These are phyloP conservation scores for Penicillium steckii DNA, from an alignment of 495 filamentous ascomycete species.

Conservation along the genomic window DNA sequence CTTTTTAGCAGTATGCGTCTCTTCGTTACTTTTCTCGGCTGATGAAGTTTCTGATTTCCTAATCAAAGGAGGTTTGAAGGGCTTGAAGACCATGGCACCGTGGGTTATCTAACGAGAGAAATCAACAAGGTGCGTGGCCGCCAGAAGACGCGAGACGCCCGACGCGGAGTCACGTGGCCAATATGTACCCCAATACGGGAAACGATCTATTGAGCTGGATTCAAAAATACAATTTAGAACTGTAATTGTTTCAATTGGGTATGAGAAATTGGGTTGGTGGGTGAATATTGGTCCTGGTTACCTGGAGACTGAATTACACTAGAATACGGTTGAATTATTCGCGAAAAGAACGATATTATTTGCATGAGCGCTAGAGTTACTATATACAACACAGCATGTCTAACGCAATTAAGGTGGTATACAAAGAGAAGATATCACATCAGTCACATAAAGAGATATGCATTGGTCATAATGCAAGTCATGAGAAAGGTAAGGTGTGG, in stretches of 20 bases:
- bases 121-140: not conserved
- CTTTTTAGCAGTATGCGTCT: conserved; percentile 29
- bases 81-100: conserved; percentile 46
- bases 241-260: not conserved
- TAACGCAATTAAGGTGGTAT: conserved; percentile 13
- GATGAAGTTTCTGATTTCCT: conserved; percentile 29
- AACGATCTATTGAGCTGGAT: too few species aligned
- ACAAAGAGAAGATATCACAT: conserved; percentile 14
- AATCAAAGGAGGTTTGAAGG: conserved; percentile 45
- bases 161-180: conserved; percentile 23
- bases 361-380: conserved; percentile 5
- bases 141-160: conserved; percentile 13
- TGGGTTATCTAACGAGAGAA: not conserved
- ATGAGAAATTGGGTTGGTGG: too few species aligned
- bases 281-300: too few species aligned
- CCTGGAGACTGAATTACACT: too few species aligned
- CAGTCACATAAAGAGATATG: conserved; percentile 9
- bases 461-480: conserved; percentile 12
- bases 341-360: not conserved
- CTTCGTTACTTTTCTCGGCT: conserved; percentile 2
- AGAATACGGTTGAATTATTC: too few species aligned
- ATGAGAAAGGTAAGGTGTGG: conserved; percentile 10
- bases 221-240: too few species aligned
- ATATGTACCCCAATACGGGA: not conserved
- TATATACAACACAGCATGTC: conserved; percentile 3